phyloP scores from a whole-genome alignment of 2,329 filamentous ascomycete species.

The Rasamsonia emersonii region DNA sequence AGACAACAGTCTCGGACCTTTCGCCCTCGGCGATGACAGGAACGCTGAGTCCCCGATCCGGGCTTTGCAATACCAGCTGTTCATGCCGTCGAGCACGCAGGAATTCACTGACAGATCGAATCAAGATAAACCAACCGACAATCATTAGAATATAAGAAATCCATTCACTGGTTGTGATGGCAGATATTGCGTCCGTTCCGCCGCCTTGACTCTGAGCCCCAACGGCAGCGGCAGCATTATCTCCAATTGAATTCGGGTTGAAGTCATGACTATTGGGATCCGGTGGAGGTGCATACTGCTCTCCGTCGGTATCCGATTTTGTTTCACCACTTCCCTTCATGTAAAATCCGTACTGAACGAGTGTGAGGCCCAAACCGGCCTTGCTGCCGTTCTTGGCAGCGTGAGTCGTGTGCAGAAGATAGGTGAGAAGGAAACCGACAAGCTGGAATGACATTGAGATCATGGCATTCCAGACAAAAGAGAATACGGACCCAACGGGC shows the following conservation, averaged over 20 bases:
- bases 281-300: conserved; percentile 53
- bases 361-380: conserved; percentile 85
- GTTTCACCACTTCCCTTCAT: conserved; percentile 61
- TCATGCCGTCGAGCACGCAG: conserved; percentile 81
- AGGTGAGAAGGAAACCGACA: conserved; percentile 94
- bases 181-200: conserved; percentile 37
- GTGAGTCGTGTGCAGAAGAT: conserved; percentile 94
- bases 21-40: conserved; percentile 84
- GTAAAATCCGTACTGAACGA: conserved; percentile 94
- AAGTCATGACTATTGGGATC: conserved; percentile 91
- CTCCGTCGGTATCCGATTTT: conserved; percentile 28
- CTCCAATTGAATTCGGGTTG: conserved; percentile 59
- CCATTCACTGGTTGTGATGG: conserved; percentile 73
- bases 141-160: conserved; percentile 91
- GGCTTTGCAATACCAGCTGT: conserved; percentile 84
- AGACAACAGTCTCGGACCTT: conserved; percentile 67
- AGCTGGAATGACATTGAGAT: conserved; percentile 97
- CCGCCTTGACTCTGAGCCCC: conserved; percentile 15
- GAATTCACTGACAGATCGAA: conserved; percentile 87
- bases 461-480: conserved; percentile 71
- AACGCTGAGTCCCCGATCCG: conserved; percentile 74
- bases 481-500: conserved; percentile 79
- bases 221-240: conserved; percentile 23
- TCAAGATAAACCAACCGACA: conserved; percentile 95
- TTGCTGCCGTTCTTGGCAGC: conserved; percentile 96